Conservation (phyloP, 2,329 filamentous ascomycete genomes). For the Lachnum nothofagi region DNA sequence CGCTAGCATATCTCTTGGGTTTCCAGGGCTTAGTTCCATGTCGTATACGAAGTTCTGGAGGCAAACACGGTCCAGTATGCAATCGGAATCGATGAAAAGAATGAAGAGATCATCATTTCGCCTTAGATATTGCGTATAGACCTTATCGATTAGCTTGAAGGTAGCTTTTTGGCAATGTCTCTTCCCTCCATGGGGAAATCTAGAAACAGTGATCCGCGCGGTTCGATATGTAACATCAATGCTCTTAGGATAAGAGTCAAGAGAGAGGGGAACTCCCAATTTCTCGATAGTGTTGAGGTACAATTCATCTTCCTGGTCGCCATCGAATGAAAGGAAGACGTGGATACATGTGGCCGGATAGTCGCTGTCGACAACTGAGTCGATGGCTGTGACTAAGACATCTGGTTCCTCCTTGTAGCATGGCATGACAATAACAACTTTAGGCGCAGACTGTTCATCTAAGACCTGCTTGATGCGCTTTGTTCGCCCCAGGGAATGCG, state of each 20-base stretch:
- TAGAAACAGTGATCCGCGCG: slow-evolving; percentile 81
- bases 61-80: slow-evolving; percentile 84
- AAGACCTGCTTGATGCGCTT: slow-evolving; percentile 79
- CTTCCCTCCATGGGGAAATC: slow-evolving; percentile 91
- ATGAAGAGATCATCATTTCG: slow-evolving; percentile 90
- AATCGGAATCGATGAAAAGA: slow-evolving; percentile 95
- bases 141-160: slow-evolving; percentile 86
- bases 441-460: slow-evolving; percentile 80
- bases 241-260: slow-evolving; percentile 77
- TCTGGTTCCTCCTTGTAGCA: slow-evolving; percentile 90
- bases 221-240: slow-evolving; percentile 83
- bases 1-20: slow-evolving; percentile 85
- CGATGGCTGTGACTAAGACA: slow-evolving; percentile 75
- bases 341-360: slow-evolving; percentile 91
- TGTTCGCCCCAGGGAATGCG: slow-evolving; percentile 74
- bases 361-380: slow-evolving; percentile 89
- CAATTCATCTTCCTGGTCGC: slow-evolving; percentile 79
- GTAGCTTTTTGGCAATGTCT: slow-evolving; percentile 89
- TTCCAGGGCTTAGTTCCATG: slow-evolving; percentile 94
- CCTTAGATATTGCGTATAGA: slow-evolving; percentile 82
- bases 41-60: slow-evolving; percentile 98
- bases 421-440: slow-evolving; percentile 94
- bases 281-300: slow-evolving; percentile 82
- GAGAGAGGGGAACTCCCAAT: slow-evolving; percentile 72
- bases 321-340: slow-evolving; percentile 92